Evolutionary conservation across 768 basidiomycete genomes (phyloP).

Genomic region (Pilatotrama ljubarskyi): DNA sequence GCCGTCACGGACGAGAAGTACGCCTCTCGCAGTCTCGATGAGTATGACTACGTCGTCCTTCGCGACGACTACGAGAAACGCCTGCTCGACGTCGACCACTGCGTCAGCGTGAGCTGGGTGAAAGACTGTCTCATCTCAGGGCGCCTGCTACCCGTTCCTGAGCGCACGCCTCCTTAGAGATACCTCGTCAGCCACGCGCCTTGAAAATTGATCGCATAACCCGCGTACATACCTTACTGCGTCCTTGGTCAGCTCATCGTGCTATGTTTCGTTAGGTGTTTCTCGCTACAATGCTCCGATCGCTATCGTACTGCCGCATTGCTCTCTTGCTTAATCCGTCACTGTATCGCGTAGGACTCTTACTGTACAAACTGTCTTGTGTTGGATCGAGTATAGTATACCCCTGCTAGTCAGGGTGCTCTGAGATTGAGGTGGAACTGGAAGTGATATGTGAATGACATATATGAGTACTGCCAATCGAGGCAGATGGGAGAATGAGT

Average conservation of each 20-base stretch:
- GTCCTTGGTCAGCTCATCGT: background rate
- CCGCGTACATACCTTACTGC: background rate
- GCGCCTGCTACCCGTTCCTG: slow-evolving; percentile 39
- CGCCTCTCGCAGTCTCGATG: slow-evolving; percentile 37
- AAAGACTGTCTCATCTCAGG: slow-evolving; percentile 77
- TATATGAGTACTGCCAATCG: no score
- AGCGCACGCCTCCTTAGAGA: background rate
- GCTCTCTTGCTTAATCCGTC: slow-evolving; percentile 5
- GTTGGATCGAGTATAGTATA: background rate
- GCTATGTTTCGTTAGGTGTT: background rate
- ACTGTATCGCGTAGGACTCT: background rate
- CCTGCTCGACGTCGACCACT: slow-evolving; percentile 29
- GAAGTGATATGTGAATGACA: no score
- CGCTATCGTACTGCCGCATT: slow-evolving; percentile 13
- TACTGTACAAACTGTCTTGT: slow-evolving; percentile 11
- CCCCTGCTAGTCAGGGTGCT: no score
- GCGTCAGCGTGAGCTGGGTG: slow-evolving; percentile 67
- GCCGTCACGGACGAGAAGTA: slow-evolving; percentile 51
- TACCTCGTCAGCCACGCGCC: background rate
- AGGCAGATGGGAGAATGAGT: no score
- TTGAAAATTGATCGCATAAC: no score
- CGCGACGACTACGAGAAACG: slow-evolving; percentile 44
- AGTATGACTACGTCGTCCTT: slow-evolving; percentile 65
- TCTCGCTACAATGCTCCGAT: background rate
- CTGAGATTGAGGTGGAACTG: no score